Evolutionary conservation across 2,329 filamentous ascomycete genomes (phyloP), one percentile per base, ranked within the genome.

Genomic region (Arachnopeziza araneosa): DNA sequence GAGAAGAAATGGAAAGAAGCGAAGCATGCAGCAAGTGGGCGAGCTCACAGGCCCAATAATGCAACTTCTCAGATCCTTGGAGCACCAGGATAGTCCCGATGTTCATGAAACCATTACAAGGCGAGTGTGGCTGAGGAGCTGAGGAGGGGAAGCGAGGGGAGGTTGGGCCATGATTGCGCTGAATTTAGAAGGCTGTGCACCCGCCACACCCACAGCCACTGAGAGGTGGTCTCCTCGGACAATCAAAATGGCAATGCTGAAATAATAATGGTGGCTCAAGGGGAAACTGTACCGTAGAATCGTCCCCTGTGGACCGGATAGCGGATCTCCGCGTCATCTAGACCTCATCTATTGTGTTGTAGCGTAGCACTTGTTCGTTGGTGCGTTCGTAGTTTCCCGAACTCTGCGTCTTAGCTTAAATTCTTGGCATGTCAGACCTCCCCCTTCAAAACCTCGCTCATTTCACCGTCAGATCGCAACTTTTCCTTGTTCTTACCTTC

Each of bases 101-200:
- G 36, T 12, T 44, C 36, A 57, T 59, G 55, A 63, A 63, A 60
- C 60, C 52, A 63, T 57, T 58, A 50, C 59, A 51, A 58, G 24
- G 57, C 49, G 49, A 57, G 52, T 50, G 61, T 61, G 59, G 61
- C 61, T 63, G 61, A 61, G 59, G 48, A 53, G 49, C 9, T 53
- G 55, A 55, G 36, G 19, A 14, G 26, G 57, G 59, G 60, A 17
- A n/a, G n/a, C n/a, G 52, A 54, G 17, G 50, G 44, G 7, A 53
- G 54, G 26, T 55, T 60, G 30, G 26, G 32, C 19, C 14, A 23
- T 49, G 52, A 55, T 51, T 51, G 48, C 52, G 52, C 52, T 55
- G 57, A 23, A 14, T 48, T 30, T 22, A 8, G 49, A 55, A 55
- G 52, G 57, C 51, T 59, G 22, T 59, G 57, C 24, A 44, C 10